Conservation (phyloP, 2,329 filamentous ascomycete species). For the Ambrosiella xylebori region DNA sequence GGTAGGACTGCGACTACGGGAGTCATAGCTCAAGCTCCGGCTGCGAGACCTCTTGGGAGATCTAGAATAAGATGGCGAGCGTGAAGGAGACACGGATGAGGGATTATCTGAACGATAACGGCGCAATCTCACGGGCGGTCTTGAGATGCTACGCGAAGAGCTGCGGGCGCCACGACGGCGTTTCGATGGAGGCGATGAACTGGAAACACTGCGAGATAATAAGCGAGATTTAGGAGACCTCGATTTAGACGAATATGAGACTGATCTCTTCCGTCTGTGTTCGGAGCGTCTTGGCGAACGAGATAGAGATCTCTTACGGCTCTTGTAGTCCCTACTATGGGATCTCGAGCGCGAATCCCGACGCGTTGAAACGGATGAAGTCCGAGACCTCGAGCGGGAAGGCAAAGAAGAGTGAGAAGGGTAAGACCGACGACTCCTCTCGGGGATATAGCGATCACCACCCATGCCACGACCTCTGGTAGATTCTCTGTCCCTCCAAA, state of each 20-base stretch:
- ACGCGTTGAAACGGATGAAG: slow-evolving; percentile 17
- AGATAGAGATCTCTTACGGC: slow-evolving; percentile 25
- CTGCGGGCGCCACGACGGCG: slow-evolving; percentile 9
- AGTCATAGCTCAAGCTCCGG: slow-evolving; percentile 12
- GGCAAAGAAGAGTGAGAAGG: slow-evolving; percentile 18
- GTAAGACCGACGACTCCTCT: slow-evolving; percentile 19
- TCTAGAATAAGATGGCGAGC: slow-evolving; percentile 10
- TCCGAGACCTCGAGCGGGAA: slow-evolving; percentile 4
- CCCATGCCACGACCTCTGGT: slow-evolving; percentile 24
- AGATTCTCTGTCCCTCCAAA: slow-evolving; percentile 27
- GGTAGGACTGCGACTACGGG: slow-evolving; percentile 4
- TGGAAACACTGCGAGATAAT: slow-evolving; percentile 13
- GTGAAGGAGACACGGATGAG: slow-evolving; percentile 3
- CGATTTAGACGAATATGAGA: slow-evolving; percentile 20
- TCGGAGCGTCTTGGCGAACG: slow-evolving; percentile 16
- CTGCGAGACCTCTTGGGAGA: background rate
- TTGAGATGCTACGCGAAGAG: background rate
- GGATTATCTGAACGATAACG: background rate
- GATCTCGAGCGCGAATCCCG: slow-evolving; percentile 28
- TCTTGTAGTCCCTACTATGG: slow-evolving; percentile 31
- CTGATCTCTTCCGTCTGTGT: slow-evolving; percentile 19
- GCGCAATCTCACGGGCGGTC: background rate
- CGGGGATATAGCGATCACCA: slow-evolving; percentile 30
- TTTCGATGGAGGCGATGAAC: slow-evolving; percentile 10
- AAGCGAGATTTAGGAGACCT: slow-evolving; percentile 17